Conservation (phyloP, 2,329 filamentous ascomycete species). For the Diplodia sapinea region DNA sequence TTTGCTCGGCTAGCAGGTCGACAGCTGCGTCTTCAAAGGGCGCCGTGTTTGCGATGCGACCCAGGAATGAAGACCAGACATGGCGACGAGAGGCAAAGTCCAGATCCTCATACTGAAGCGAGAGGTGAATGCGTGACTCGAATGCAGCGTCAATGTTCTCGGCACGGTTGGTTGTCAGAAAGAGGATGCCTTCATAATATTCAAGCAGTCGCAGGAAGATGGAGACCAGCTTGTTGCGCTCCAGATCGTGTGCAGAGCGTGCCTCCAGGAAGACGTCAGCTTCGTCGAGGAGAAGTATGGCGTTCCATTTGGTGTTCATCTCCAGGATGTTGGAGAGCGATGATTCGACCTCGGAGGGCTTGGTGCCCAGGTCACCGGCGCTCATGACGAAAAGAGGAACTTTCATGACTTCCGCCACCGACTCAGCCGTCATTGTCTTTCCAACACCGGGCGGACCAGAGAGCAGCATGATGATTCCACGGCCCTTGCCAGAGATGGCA, state of each 20-base stretch:
- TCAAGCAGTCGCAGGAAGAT: slow-evolving; percentile 50
- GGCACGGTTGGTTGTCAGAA: slow-evolving; percentile 44
- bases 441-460: slow-evolving; percentile 60
- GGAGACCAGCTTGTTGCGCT: slow-evolving; percentile 40
- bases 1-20: slow-evolving; percentile 29
- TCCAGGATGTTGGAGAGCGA: slow-evolving; percentile 55
- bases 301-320: slow-evolving; percentile 58
- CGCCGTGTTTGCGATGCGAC: slow-evolving; percentile 4
- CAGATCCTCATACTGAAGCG: slow-evolving; percentile 38
- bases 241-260: slow-evolving; percentile 39
- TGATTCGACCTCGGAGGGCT: slow-evolving; percentile 51
- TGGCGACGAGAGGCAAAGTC: slow-evolving; percentile 31
- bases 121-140: slow-evolving; percentile 39
- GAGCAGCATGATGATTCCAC: slow-evolving; percentile 59
- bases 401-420: slow-evolving; percentile 57
- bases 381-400: slow-evolving; percentile 59
- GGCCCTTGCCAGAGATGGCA: slow-evolving; percentile 59
- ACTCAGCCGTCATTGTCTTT: slow-evolving; percentile 52
- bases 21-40: slow-evolving; percentile 30
- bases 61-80: slow-evolving; percentile 34
- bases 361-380: slow-evolving; percentile 56
- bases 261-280: slow-evolving; percentile 50
- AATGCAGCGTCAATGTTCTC: slow-evolving; percentile 42
- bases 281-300: slow-evolving; percentile 59
- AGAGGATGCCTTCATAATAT: slow-evolving; percentile 46